Evolutionary conservation across 2,329 filamentous ascomycete species (phyloP).

Genomic region (Aspergillus texensis): DNA sequence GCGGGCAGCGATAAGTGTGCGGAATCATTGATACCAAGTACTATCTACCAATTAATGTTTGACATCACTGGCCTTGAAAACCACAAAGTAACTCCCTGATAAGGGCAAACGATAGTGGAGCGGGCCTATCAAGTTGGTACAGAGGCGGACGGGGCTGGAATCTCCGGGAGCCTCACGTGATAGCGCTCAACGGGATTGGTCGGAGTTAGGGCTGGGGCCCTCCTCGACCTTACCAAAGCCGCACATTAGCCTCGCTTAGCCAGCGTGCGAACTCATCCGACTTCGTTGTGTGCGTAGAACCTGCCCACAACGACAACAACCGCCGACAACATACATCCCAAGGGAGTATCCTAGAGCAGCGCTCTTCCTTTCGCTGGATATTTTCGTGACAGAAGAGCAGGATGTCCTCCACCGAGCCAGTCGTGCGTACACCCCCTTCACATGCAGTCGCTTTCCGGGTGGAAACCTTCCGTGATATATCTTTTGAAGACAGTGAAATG

Average conservation of each 20-base stretch:
- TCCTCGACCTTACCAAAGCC: slow-evolving; percentile 28
- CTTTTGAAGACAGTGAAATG: slow-evolving; percentile 2
- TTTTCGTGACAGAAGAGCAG: slow-evolving; percentile 50
- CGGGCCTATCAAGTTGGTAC: slow-evolving; percentile 3
- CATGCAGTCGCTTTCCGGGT: slow-evolving; percentile 13
- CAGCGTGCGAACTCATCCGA: slow-evolving; percentile 41
- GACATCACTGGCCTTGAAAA: neutral
- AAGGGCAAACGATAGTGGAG: slow-evolving; percentile 1
- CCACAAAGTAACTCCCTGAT: neutral
- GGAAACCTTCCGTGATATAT: slow-evolving; percentile 14
- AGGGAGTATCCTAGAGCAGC: slow-evolving; percentile 45
- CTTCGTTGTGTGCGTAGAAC: slow-evolving; percentile 47
- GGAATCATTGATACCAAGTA: slow-evolving; percentile 1
- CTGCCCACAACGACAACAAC: slow-evolving; percentile 50
- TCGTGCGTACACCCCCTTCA: slow-evolving; percentile 54
- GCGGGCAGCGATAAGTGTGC: slow-evolving; percentile 4
- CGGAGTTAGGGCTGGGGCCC: slow-evolving; percentile 44
- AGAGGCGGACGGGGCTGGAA: slow-evolving; percentile 3
- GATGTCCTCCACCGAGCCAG: slow-evolving; percentile 69
- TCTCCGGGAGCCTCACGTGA: slow-evolving; percentile 29
- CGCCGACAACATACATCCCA: slow-evolving; percentile 49
- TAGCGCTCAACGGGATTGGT: slow-evolving; percentile 25
- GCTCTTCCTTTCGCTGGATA: slow-evolving; percentile 45
- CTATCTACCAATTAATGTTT: neutral
- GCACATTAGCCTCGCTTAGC: slow-evolving; percentile 48